A percentile compares a stretch with the other conserved stretches of the same genome.
These are phyloP conservation scores for Fusarium abutilonis DNA, from an alignment of 2,329 filamentous ascomycete genomes.

Conservation along the genomic window DNA sequence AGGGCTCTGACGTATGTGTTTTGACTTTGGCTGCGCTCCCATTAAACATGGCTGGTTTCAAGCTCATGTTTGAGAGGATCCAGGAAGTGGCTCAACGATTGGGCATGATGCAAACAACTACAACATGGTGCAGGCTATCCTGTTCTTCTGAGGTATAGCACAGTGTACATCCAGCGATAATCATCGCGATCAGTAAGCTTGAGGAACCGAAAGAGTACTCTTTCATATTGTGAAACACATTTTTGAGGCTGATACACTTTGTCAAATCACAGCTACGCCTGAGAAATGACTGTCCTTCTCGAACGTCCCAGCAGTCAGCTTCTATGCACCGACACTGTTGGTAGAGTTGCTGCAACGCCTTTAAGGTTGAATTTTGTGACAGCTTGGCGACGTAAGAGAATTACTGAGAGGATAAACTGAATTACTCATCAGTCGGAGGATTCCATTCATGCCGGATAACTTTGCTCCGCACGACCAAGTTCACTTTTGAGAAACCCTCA, in stretches of 20 bases:
- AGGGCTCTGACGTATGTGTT: not conserved
- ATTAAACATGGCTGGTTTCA: conserved; percentile 21
- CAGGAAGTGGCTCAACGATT: not conserved
- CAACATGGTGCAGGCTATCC: conserved; percentile 20
- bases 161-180: conserved; percentile 26
- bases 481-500: not conserved
- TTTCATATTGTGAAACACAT: conserved; percentile 2
- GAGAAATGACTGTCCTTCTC: conserved; percentile 19
- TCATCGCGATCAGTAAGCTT: conserved; percentile 18
- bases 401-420: conserved; percentile 32
- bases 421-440: conserved; percentile 25
- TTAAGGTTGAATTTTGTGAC: conserved; percentile 12
- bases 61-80: not conserved
- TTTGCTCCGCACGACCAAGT: not conserved
- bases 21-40: not conserved
- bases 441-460: not conserved
- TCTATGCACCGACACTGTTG: conserved; percentile 24
- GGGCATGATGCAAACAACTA: not conserved
- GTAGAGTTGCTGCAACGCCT: conserved; percentile 6
- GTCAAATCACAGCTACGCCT: conserved; percentile 34
- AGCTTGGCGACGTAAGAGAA: conserved; percentile 21
- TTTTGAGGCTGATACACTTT: conserved; percentile 11
- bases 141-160: not conserved
- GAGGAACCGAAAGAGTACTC: conserved; percentile 12
- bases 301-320: conserved; percentile 26